Evolutionary conservation across 2,329 filamentous ascomycete species (phyloP).

Genomic region (Aspergillus carbonarius): DNA sequence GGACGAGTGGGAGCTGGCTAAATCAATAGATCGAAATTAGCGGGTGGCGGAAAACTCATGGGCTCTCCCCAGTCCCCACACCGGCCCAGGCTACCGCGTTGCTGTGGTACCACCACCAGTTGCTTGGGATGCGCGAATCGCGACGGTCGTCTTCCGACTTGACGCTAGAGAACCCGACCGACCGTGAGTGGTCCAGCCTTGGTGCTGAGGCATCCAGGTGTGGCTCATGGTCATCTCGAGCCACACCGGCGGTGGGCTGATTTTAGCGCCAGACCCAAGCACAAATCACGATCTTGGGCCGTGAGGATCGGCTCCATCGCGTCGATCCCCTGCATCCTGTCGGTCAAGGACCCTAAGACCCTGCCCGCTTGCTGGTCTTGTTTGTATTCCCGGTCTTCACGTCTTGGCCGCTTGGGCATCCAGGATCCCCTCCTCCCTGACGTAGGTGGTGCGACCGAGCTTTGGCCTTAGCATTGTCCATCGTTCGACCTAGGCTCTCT

Average conservation of each 20-base stretch:
- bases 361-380: not conserved
- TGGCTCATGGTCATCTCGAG: conserved; percentile 1
- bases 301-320: not conserved
- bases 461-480: not conserved
- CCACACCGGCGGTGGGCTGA: conserved; percentile 9
- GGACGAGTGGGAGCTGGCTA: not conserved
- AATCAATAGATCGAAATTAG: conserved; percentile 2
- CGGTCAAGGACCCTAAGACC: conserved; percentile 2
- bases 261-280: not conserved
- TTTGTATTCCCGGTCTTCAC: not conserved
- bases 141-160: not conserved
- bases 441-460: conserved; percentile 6
- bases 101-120: not conserved
- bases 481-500: not conserved
- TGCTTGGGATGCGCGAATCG: not conserved
- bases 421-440: conserved; percentile 4
- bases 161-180: not conserved
- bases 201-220: not conserved
- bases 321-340: conserved; percentile 11
- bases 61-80: conserved; percentile 10
- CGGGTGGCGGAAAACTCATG: conserved; percentile 10
- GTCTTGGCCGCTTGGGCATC: conserved; percentile 9
- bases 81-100: not conserved
- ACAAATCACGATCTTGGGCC: not conserved
- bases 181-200: not conserved